phyloP scores from a whole-genome alignment of 768 basidiomycete species.

The Crucibulum laeve region DNA sequence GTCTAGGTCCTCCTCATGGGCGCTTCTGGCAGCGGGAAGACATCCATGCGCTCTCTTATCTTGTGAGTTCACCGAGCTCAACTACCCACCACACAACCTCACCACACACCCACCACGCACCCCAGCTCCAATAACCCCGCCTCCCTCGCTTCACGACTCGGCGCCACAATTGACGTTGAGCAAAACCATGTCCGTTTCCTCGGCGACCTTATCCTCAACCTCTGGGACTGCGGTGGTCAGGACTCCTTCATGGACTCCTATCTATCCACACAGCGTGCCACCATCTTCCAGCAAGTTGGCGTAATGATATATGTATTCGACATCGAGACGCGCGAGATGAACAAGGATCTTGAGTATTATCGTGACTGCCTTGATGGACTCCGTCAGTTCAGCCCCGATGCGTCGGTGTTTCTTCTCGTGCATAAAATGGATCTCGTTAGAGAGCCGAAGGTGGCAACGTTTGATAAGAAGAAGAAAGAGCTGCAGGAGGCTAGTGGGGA shows the following conservation, averaged over 20 bases:
- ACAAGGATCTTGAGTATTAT: slow-evolving; percentile 88
- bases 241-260: slow-evolving; percentile 98
- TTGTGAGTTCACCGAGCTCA: slow-evolving; percentile 59
- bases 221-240: slow-evolving; percentile 99
- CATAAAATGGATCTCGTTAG: slow-evolving; percentile 98
- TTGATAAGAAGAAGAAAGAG: slow-evolving; percentile 72
- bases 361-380: slow-evolving; percentile 86
- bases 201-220: slow-evolving; percentile 90
- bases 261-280: slow-evolving; percentile 85
- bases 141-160: slow-evolving; percentile 83
- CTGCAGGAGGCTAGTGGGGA: slow-evolving; percentile 65
- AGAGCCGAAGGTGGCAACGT: slow-evolving; percentile 51
- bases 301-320: slow-evolving; percentile 99
- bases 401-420: slow-evolving; percentile 83
- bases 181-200: slow-evolving; percentile 97
- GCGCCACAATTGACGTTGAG: slow-evolving; percentile 97
- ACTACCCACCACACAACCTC: slow-evolving; percentile 1
- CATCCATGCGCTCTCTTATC: slow-evolving; percentile 98
- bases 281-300: slow-evolving; percentile 94
- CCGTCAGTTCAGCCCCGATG: slow-evolving; percentile 72
- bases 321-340: slow-evolving; percentile 80
- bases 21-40: slow-evolving; percentile 90
- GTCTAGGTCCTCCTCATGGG: slow-evolving; percentile 95
- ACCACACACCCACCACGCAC: slow-evolving; percentile 8
- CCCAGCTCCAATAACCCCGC: slow-evolving; percentile 93